These are phyloP conservation scores for Aureobasidium subglaciale DNA, from an alignment of 2,329 filamentous ascomycete genomes.

Conservation along the genomic window DNA sequence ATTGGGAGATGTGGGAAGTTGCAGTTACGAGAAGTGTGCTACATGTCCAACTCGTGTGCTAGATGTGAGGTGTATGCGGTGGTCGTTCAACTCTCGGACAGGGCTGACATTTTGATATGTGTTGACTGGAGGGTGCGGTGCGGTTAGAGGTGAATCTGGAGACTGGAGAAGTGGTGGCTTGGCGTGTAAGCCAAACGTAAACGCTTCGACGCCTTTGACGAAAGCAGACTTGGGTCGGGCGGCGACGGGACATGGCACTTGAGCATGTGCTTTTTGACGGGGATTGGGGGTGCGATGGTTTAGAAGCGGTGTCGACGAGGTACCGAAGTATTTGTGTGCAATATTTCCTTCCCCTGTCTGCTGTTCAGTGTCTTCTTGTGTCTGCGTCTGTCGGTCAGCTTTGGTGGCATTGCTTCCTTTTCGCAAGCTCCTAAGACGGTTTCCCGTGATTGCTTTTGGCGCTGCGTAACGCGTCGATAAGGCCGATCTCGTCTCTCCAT, in stretches of 20 bases:
- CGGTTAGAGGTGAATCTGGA: not conserved
- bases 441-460: not conserved
- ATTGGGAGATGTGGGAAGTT: not conserved
- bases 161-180: not conserved
- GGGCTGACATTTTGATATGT: not conserved
- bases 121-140: not conserved
- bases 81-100: not conserved
- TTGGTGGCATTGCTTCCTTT: not conserved
- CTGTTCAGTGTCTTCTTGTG: no score
- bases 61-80: not conserved
- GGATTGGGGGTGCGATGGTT: not conserved
- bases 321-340: slow-evolving; percentile 5
- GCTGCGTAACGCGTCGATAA: not conserved
- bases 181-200: not conserved
- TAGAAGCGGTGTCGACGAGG: slow-evolving; percentile 2
- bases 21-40: no score
- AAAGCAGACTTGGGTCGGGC: slow-evolving; percentile 1
- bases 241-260: not conserved
- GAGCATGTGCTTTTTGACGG: not conserved
- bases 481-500: slow-evolving; percentile 9
- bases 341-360: not conserved
- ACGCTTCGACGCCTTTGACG: slow-evolving; percentile 5
- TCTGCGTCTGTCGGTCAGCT: no score
- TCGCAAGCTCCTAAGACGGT: not conserved
- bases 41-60: no score